Evolutionary conservation across 164 flowering plant species (phyloP).

Genomic region (Houttuynia cordata): DNA sequence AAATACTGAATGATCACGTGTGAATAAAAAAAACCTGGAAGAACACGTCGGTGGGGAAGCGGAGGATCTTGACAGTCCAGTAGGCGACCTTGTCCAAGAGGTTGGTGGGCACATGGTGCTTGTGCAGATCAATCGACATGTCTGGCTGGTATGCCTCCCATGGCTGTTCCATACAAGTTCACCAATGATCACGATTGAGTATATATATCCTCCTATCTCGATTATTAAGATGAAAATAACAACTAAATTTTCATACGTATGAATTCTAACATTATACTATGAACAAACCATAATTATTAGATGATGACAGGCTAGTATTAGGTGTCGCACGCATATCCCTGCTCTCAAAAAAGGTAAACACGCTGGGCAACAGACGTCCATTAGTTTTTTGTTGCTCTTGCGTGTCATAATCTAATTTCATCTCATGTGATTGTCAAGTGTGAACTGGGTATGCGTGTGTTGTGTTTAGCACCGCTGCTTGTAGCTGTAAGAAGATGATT

Average conservation of each 20-base stretch:
- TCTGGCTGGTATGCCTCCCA: constrained; percentile 79
- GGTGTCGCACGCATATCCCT: too few relatives aligned
- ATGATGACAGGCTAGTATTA: too few relatives aligned
- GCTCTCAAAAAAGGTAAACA: neutral
- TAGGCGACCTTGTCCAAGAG: constrained; percentile 66
- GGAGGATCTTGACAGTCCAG: constrained; percentile 62
- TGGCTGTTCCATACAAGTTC: constrained; percentile 32
- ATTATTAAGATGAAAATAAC: too few relatives aligned
- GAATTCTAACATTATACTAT: neutral
- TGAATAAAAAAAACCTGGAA: too few relatives aligned
- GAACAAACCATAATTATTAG: neutral
- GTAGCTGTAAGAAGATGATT: too few relatives aligned
- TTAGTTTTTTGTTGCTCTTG: neutral
- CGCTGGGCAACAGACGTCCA: neutral
- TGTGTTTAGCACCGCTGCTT: too few relatives aligned
- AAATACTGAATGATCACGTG: constrained; percentile 9
- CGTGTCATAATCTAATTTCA: neutral
- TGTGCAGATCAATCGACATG: constrained; percentile 56
- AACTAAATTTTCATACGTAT: neutral
- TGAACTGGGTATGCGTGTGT: too few relatives aligned
- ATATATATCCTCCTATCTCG: too few relatives aligned
- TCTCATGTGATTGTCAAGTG: too few relatives aligned
- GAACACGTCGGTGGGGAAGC: constrained; percentile 67
- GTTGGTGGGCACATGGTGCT: constrained; percentile 60
- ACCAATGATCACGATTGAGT: neutral